These are phyloP conservation scores for Dictyostelium discoideum DNA, from an alignment of 78 protist species.

Conservation along the genomic window dicty_2.7 NC_007088.5:6069501-6070000, in stretches of 20 bases:
- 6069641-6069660: not conserved
- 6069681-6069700: not conserved
- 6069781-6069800: not conserved
- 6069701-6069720: not conserved
- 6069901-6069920: not conserved
- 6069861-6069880: not conserved
- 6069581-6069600: not conserved
- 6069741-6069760: not conserved
- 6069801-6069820: not conserved
- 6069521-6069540: not conserved
- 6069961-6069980: not conserved
- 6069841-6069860: not conserved
- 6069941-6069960: not conserved
- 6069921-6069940: not conserved
- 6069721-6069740: not conserved
- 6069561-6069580: not conserved
- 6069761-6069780: not conserved
- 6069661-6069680: not conserved
- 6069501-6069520: not conserved
- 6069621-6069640: not conserved
- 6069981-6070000: not conserved
- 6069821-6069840: not conserved
- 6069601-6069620: not conserved
- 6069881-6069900: not conserved
- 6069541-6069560: not conserved